Base-by-base conservation (phyloP, 2,329 filamentous ascomycete species). In the Hypoxylon sp. region DNA sequence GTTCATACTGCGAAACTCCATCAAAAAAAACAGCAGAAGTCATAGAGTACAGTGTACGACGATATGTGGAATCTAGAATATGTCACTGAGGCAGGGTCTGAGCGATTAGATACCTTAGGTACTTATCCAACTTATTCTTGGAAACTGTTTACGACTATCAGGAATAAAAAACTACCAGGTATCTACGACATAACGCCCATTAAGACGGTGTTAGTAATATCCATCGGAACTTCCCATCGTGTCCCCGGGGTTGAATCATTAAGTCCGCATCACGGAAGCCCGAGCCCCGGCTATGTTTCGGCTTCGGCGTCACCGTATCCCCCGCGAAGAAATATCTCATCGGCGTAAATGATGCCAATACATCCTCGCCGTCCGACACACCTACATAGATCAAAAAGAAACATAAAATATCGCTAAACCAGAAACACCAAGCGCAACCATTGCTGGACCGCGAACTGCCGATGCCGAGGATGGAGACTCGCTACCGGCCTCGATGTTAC, bases 401-500 rank as follows among this genome's bases (percentile, higher is more conserved):
- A 27, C n/a, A 32, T 41, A 48, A 23, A 41, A 41, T 12, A 47
- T 23, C n/a, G 29, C 34, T 16, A 51, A 34, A 48, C 39, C 25
- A 55, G 48, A 41, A 23, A 55, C 19, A 21, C 21, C 53, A 16
- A 64, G 23, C 4, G 39, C 54, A 39, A 34, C 9, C n/a, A 45
- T 16, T 14, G 16, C 47, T 7, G 57, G 50, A n/a, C 25, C 54
- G 12, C 46, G 43, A 32, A 23, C 14, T 14, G 5, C 34, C 16
- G 45, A 27, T 14, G 34, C 47, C 2, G 61, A 43, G 32, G 65
- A 65, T 21, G 62, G 58, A 11, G 62, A n/a, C 12, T 58, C 51
- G 57, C 60, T 67, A 1, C 66, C 67, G 5, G 58, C 27, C 23
- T 57, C 61, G 14, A 62, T 52, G 11, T 62, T 57, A 29, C 43